phyloP scores from a whole-genome alignment of 805 yeast species.

The Millerozyma miso region DNA sequence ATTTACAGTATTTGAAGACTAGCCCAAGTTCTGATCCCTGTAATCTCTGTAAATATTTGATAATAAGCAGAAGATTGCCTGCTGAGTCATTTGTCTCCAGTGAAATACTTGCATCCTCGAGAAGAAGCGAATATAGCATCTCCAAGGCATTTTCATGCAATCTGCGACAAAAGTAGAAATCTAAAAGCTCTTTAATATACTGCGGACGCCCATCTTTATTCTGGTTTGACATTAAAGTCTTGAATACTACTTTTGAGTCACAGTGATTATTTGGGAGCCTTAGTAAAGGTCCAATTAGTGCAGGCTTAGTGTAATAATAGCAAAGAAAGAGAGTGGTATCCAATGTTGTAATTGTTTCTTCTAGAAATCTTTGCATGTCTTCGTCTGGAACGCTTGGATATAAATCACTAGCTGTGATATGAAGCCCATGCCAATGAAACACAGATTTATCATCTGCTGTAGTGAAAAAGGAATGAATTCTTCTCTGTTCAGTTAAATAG shows the following conservation, averaged over 20 bases:
- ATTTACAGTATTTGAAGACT: slow-evolving; percentile 52
- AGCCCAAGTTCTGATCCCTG: slow-evolving; percentile 45
- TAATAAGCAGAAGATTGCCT: slow-evolving; percentile 40
- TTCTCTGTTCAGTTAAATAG: slow-evolving; percentile 49
- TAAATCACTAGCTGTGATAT: slow-evolving; percentile 40
- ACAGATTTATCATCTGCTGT: slow-evolving; percentile 18
- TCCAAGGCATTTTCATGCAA: slow-evolving; percentile 65
- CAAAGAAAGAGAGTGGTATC: slow-evolving; percentile 79
- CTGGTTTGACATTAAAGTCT: slow-evolving; percentile 41
- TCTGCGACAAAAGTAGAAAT: slow-evolving; percentile 63
- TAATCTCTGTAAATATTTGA: slow-evolving; percentile 57
- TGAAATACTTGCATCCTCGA: slow-evolving; percentile 9
- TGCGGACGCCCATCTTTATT: slow-evolving; percentile 23
- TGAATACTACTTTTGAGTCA: slow-evolving; percentile 57
- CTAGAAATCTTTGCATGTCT: slow-evolving; percentile 18
- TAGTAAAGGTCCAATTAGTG: slow-evolving; percentile 77
- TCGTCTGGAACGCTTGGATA: slow-evolving; percentile 25
- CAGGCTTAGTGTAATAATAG: slow-evolving; percentile 63
- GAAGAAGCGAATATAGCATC: slow-evolving; percentile 42
- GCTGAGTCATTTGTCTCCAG: slow-evolving; percentile 23
- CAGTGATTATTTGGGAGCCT: slow-evolving; percentile 71
- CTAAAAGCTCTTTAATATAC: slow-evolving; percentile 66
- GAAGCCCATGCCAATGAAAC: slow-evolving; percentile 44
- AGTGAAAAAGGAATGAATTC: slow-evolving; percentile 42
- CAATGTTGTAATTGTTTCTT: slow-evolving; percentile 42